Percentiles rank a stretch among this genome's conserved stretches.
Conservation (phyloP, 768 basidiomycete genomes). For the Suillus fuscotomentosus region DNA sequence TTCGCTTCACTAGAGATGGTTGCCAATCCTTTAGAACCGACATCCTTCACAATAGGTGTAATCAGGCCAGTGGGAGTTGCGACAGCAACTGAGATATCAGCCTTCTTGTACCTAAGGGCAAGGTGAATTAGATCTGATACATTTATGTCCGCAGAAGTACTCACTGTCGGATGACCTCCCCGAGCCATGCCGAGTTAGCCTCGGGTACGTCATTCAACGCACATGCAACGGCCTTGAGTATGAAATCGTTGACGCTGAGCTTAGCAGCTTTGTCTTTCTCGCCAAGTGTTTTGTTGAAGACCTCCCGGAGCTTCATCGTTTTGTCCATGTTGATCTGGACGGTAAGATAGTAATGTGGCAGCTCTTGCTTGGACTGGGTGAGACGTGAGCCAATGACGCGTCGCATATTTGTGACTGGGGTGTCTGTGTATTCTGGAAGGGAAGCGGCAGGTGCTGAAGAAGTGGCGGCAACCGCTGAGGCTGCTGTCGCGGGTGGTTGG, state of each 20-base stretch:
- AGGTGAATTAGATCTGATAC: conserved; percentile 1
- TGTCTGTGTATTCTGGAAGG: conserved; percentile 79
- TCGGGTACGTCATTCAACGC: conserved; percentile 95
- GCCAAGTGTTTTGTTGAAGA: conserved; percentile 87
- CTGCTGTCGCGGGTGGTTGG: conserved; percentile 51
- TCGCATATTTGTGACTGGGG: conserved; percentile 92
- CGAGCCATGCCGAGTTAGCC: conserved; percentile 97
- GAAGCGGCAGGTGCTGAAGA: conserved; percentile 50
- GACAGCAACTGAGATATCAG: conserved; percentile 96
- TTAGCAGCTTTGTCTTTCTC: conserved; percentile 91
- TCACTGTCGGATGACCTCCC: conserved; percentile 92
- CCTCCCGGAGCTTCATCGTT: conserved; percentile 87
- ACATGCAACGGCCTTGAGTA: conserved; percentile 91
- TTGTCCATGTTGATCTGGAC: conserved; percentile 96
- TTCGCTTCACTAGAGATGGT: conserved; percentile 92
- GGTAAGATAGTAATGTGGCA: conserved; percentile 98
- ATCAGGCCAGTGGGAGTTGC: conserved; percentile 95
- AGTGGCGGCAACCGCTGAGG: conserved; percentile 40
- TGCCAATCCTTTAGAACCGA: conserved; percentile 88
- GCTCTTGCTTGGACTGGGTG: conserved; percentile 87
- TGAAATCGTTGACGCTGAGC: conserved; percentile 97
- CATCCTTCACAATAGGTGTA: conserved; percentile 96
- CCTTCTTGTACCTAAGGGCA: conserved; percentile 80
- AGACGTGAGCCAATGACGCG: conserved; percentile 89
- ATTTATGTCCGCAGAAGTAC: conserved; percentile 27